Conservation (phyloP, 129 eudicot species). For the Centrapalus pauciflorus region DNA sequence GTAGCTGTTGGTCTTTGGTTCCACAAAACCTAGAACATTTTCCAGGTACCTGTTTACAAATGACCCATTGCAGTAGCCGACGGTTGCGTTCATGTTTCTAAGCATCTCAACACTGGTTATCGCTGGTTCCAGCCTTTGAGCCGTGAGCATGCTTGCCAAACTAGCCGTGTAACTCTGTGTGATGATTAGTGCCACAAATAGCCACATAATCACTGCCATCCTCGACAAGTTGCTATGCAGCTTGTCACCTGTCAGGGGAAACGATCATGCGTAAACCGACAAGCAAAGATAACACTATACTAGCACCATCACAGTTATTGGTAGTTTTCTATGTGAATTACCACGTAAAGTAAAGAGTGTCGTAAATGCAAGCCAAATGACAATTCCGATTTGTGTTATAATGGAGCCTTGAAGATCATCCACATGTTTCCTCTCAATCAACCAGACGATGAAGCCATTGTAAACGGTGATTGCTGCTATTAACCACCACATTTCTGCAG, state of each 20-base stretch:
- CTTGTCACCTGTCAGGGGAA: slow-evolving; percentile 29
- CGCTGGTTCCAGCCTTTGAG: slow-evolving; percentile 39
- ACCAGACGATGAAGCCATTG: slow-evolving; percentile 52
- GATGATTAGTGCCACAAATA: slow-evolving; percentile 48
- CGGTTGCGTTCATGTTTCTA: slow-evolving; percentile 24
- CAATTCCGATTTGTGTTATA: slow-evolving; percentile 22
- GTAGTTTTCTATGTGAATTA: slow-evolving; percentile 5
- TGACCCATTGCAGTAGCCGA: slow-evolving; percentile 38
- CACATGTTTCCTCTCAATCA: slow-evolving; percentile 31
- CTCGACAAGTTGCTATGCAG: slow-evolving; percentile 46
- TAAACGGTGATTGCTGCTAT: slow-evolving; percentile 30
- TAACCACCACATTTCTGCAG: slow-evolving; percentile 40
- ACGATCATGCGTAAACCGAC: not conserved
- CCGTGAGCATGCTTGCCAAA: slow-evolving; percentile 60
- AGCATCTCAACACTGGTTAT: slow-evolving; percentile 34
- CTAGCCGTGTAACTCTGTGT: slow-evolving; percentile 68
- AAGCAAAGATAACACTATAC: not conserved
- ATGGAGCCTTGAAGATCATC: slow-evolving; percentile 11
- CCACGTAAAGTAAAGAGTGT: slow-evolving; percentile 47
- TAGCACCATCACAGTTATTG: not conserved
- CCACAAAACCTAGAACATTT: slow-evolving; percentile 18
- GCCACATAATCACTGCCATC: slow-evolving; percentile 46
- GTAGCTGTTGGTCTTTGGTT: slow-evolving; percentile 15
- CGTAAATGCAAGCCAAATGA: slow-evolving; percentile 43
- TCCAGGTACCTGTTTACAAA: slow-evolving; percentile 25